These are phyloP conservation scores for Calocybe indica DNA, from an alignment of 768 basidiomycete genomes.

Conservation along the genomic window DNA sequence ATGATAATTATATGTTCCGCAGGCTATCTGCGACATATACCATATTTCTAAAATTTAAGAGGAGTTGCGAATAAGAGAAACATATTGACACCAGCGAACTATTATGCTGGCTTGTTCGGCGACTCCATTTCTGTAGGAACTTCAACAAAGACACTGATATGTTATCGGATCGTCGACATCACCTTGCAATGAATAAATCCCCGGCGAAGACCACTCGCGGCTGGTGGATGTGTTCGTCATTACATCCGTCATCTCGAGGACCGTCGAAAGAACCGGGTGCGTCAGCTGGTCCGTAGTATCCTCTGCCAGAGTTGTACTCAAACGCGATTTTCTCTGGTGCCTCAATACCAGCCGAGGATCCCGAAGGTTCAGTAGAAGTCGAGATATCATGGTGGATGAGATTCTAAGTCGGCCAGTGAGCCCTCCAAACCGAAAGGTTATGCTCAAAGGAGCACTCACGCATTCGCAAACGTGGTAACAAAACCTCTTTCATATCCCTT, in stretches of 20 bases:
- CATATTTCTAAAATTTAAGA: too few relatives aligned
- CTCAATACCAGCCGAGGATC: conserved; percentile 16
- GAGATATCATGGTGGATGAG: conserved; percentile 24
- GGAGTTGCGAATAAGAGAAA: too few relatives aligned
- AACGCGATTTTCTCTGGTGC: background rate
- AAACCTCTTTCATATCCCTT: conserved; percentile 14
- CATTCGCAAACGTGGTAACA: conserved; percentile 16
- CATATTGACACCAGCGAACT: too few relatives aligned
- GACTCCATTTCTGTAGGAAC: too few relatives aligned
- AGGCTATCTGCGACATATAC: too few relatives aligned
- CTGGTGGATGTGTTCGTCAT: background rate
- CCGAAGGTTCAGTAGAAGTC: conserved; percentile 26
- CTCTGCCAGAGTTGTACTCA: background rate
- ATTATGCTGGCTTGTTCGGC: too few relatives aligned
- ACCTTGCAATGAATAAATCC: background rate
- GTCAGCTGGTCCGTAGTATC: background rate
- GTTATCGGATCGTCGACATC: too few relatives aligned
- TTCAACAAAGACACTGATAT: too few relatives aligned
- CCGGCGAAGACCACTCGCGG: background rate
- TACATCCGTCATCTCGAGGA: conserved; percentile 12
- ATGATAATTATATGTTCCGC: too few relatives aligned
- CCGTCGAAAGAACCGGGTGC: conserved; percentile 11
- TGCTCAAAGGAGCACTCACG: conserved; percentile 7
- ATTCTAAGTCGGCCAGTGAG: conserved; percentile 10
- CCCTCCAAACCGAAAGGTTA: background rate